These are phyloP conservation scores for Apiospora marii DNA, from an alignment of 2,329 filamentous ascomycete genomes.

Conservation along the genomic window DNA sequence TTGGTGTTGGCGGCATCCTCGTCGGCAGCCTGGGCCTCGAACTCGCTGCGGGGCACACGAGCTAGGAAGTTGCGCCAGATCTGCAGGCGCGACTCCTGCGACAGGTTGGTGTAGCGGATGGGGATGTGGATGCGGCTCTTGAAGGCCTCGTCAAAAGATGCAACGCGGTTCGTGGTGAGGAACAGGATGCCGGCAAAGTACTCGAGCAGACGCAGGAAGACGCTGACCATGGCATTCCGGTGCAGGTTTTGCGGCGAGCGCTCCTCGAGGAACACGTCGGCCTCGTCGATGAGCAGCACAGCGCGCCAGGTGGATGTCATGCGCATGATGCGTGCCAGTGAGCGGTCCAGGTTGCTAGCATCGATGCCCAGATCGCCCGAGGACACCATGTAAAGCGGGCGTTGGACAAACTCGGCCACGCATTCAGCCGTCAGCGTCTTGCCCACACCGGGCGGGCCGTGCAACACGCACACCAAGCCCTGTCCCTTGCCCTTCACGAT, in stretches of 20 bases:
- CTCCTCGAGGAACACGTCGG: constrained; percentile 44
- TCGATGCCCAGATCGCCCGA: constrained; percentile 41
- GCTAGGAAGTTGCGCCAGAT: constrained; percentile 41
- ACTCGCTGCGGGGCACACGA: constrained; percentile 35
- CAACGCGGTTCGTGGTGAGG: constrained; percentile 35
- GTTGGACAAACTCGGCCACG: constrained; percentile 44
- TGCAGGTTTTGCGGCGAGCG: constrained; percentile 35
- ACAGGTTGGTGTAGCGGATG: constrained; percentile 34
- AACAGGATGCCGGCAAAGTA: constrained; percentile 36
- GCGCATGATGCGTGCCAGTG: constrained; percentile 42
- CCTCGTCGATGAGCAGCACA: constrained; percentile 43
- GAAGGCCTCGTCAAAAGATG: constrained; percentile 36
- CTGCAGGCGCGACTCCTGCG: constrained; percentile 31
- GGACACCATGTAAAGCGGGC: constrained; percentile 44
- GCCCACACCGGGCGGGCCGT: constrained; percentile 54
- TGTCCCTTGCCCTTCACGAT: constrained; percentile 36
- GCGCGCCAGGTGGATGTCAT: constrained; percentile 50
- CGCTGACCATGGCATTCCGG: constrained; percentile 34
- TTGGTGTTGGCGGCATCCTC: neutral
- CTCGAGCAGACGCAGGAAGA: constrained; percentile 33
- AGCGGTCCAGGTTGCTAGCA: constrained; percentile 35
- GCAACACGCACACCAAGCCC: constrained; percentile 54
- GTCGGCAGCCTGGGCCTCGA: neutral
- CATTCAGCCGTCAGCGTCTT: constrained; percentile 48
- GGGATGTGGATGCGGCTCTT: constrained; percentile 36